These are phyloP conservation scores for Coelastrella sp. DNA, from an alignment of 139 green algal genomes.

Conservation along the genomic window DNA sequence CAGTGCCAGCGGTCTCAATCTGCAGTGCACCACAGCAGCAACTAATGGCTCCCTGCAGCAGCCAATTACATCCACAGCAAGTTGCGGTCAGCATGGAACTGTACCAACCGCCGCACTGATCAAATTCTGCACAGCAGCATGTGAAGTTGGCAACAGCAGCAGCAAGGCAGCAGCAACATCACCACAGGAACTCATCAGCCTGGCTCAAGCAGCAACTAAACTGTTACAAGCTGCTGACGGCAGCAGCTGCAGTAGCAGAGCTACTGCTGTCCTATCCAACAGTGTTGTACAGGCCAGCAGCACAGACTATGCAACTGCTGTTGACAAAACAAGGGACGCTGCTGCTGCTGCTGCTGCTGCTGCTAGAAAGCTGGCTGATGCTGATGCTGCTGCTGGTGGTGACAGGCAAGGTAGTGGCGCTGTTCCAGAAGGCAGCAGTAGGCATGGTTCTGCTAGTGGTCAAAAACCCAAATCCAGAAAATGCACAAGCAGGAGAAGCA, in stretches of 20 bases:
- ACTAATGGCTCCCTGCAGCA: too few relatives aligned
- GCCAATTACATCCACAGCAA: too few relatives aligned
- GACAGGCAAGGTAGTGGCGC: not conserved
- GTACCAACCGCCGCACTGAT: too few relatives aligned
- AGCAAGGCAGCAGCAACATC: not conserved
- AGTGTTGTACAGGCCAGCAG: not conserved
- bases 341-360: not conserved
- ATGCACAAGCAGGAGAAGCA: not conserved
- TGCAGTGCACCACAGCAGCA: too few relatives aligned
- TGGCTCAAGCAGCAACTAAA: not conserved
- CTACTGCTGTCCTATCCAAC: too few relatives aligned
- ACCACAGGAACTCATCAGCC: not conserved
- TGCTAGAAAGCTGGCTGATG: not conserved
- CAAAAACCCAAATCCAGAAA: not conserved
- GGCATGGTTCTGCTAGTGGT: not conserved
- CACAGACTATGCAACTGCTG: not conserved
- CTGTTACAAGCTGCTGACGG: not conserved
- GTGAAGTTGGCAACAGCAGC: not conserved
- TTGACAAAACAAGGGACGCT: too few relatives aligned
- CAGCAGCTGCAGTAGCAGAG: slow-evolving; percentile 6
- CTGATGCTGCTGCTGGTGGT: not conserved
- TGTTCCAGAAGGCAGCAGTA: not conserved
- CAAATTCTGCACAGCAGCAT: too few relatives aligned
- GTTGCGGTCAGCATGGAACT: too few relatives aligned
- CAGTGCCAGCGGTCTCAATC: too few relatives aligned